Evolutionary conservation across 2,329 filamentous ascomycete species (phyloP).

Genomic region (Xylariomycetidae sp.): DNA sequence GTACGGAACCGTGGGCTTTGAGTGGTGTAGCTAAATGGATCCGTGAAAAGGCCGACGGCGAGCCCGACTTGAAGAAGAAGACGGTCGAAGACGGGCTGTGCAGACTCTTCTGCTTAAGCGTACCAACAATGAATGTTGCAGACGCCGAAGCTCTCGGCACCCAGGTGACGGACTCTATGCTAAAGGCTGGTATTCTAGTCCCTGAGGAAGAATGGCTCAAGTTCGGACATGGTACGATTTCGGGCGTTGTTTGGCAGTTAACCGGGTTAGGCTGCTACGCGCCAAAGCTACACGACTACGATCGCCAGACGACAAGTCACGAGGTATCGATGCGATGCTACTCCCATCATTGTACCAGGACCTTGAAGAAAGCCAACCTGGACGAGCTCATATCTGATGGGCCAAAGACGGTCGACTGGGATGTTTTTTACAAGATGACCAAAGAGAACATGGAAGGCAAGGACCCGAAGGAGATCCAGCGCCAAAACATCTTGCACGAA

Average conservation of each 20-base stretch:
- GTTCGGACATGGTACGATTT: slow-evolving; percentile 74
- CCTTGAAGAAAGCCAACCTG: slow-evolving; percentile 89
- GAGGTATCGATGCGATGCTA: slow-evolving; percentile 77
- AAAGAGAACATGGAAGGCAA: slow-evolving; percentile 69
- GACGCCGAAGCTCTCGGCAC: slow-evolving; percentile 86
- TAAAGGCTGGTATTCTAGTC: slow-evolving; percentile 70
- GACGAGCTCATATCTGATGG: slow-evolving; percentile 67
- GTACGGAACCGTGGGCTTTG: slow-evolving; percentile 86
- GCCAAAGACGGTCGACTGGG: slow-evolving; percentile 77
- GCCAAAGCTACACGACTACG: slow-evolving; percentile 68
- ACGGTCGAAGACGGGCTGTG: slow-evolving; percentile 84
- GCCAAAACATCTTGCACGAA: slow-evolving; percentile 92
- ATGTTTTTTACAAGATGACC: slow-evolving; percentile 78
- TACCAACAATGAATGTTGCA: slow-evolving; percentile 96
- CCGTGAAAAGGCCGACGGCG: slow-evolving; percentile 82
- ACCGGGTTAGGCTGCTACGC: slow-evolving; percentile 91
- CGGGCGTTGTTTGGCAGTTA: slow-evolving; percentile 88
- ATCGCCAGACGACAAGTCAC: slow-evolving; percentile 29
- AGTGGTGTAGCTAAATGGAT: slow-evolving; percentile 86
- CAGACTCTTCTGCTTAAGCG: slow-evolving; percentile 86
- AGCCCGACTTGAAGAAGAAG: slow-evolving; percentile 79
- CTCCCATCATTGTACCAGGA: slow-evolving; percentile 88
- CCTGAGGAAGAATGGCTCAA: slow-evolving; percentile 98
- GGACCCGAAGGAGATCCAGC: slow-evolving; percentile 81
- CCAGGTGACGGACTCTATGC: slow-evolving; percentile 75